Base-by-base conservation (phyloP, 2,329 filamentous ascomycete species). In the Fusarium zealandicum region DNA sequence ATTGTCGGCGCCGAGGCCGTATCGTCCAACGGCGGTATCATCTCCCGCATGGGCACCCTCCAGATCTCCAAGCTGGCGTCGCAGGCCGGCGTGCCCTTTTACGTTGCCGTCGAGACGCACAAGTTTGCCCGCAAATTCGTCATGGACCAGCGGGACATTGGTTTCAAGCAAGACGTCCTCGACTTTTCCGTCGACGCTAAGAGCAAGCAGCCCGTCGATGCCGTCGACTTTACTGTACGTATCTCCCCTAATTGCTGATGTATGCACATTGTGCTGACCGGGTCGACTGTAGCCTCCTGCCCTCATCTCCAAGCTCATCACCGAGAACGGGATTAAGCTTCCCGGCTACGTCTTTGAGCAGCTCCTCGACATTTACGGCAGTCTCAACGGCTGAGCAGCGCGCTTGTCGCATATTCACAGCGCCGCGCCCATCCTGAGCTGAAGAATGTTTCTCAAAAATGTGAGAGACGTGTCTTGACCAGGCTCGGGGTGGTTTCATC, bases 51-150 rank as follows among this genome's bases (percentile, higher is more conserved):
- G 76, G 93, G 93, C 45, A 87, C 84, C 3, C 93, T 90, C 65
- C 92, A 96, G 77, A 88, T 98, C 65, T 93, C 91, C 2, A 79
- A 92, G 64, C 78, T 97, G 45, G 92, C 93, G 5, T 87, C 88
- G 67, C 72, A 75, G 22, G 79, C 79, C 37, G 85, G 87, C 32
- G 87, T 90, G 59, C 90, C 90, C 0, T 91, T 98, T 65, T 96
- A 96, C 69, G 92, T 96, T 14, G 92, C 95, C 5, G 90, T 90
- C 1, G 95, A 99, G 78, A 96, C 90, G 67, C 95, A 99, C 80
- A 99, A 99, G 77, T 97, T 99, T 70, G 92, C 96, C 38, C 84
- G 92, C 67, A 82, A 95, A 49, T 95, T 93, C 67, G 91, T 93
- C 1, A 77, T 95, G 17, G 86, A 88, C 59, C 92, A 96, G 74